Evolutionary conservation across 345 rosid species (phyloP).

Genomic region (Syzygium oleosum): DNA sequence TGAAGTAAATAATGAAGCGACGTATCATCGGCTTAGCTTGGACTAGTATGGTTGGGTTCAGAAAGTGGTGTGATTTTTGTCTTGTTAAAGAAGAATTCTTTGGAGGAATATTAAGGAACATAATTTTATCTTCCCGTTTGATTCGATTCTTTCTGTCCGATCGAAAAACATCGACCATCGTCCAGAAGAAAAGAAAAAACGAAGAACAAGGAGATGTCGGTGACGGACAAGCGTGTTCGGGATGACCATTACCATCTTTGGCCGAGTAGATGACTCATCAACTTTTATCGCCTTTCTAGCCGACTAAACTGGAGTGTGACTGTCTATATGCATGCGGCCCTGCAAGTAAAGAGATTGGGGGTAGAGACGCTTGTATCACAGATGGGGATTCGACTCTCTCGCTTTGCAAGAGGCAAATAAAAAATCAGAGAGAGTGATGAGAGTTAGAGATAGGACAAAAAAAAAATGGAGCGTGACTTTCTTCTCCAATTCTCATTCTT

Average conservation of each 20-base stretch:
- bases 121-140: background rate
- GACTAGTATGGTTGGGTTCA: background rate
- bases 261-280: background rate
- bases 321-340: background rate
- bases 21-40: background rate
- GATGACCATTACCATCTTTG: background rate
- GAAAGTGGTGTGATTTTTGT: background rate
- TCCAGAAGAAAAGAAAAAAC: background rate
- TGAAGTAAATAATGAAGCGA: background rate
- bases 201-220: background rate
- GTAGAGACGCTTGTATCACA: too few relatives aligned
- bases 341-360: too few relatives aligned
- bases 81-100: background rate
- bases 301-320: background rate
- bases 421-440: too few relatives aligned
- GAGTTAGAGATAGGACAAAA: too few relatives aligned
- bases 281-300: too few relatives aligned
- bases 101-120: background rate
- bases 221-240: background rate
- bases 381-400: too few relatives aligned
- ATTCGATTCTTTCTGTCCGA: background rate
- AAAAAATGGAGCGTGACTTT: background rate
- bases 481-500: background rate
- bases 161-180: background rate
- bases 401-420: too few relatives aligned